These are phyloP conservation scores for Globisporangium yorkense DNA, from an alignment of 352 stramenopile genomes.

Conservation along the genomic window DNA sequence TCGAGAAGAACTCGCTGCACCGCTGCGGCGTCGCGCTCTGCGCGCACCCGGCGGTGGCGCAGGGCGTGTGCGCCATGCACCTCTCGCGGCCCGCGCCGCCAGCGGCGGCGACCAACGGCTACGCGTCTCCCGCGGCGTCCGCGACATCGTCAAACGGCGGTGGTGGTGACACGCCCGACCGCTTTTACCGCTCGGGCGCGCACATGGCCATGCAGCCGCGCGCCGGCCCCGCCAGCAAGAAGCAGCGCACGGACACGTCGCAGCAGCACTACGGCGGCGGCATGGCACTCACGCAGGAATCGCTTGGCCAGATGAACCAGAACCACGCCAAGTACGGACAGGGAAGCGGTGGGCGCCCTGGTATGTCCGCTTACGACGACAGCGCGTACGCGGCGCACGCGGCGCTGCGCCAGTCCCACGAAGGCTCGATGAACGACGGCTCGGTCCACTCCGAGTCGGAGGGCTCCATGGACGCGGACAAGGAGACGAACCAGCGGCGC, in stretches of 20 bases:
- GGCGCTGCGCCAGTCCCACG: conserved; percentile 16
- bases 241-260: conserved; percentile 22
- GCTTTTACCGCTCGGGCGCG: conserved; percentile 40
- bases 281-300: conserved; percentile 44
- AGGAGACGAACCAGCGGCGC: conserved; percentile 71
- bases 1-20: conserved; percentile 55
- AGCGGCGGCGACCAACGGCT: conserved; percentile 13
- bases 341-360: conserved; percentile 5
- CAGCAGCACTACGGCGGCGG: not conserved
- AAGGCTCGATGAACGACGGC: conserved; percentile 45
- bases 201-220: conserved; percentile 60
- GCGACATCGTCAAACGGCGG: conserved; percentile 10
- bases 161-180: conserved; percentile 29
- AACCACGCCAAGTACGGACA: conserved; percentile 41
- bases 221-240: conserved; percentile 36
- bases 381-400: conserved; percentile 51
- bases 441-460: conserved; percentile 71
- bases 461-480: conserved; percentile 48
- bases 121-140: conserved; percentile 6
- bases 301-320: conserved; percentile 46
- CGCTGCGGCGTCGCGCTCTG: conserved; percentile 74
- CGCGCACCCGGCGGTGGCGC: conserved; percentile 66
- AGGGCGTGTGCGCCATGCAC: conserved; percentile 75
- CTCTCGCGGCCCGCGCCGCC: conserved; percentile 28
- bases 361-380: conserved; percentile 49